These are phyloP conservation scores for Chrysanthemum makinoi DNA, from an alignment of 129 eudicot species.

Conservation along the genomic window DNA sequence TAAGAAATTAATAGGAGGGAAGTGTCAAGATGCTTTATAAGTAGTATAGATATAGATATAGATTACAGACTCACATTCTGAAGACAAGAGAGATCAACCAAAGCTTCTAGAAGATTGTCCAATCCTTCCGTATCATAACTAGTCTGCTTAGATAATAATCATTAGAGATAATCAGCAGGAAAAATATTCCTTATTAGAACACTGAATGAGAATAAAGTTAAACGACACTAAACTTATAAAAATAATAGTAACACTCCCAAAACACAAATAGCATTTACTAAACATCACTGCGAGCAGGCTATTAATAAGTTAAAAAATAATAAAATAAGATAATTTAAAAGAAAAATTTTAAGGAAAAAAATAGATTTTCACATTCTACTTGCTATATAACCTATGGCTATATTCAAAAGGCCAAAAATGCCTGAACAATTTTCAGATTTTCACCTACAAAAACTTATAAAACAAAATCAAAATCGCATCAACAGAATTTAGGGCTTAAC, in stretches of 20 bases:
- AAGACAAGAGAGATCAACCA: constrained; percentile 61
- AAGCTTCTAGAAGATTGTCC: constrained; percentile 51
- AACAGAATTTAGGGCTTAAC: background rate
- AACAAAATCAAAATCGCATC: background rate
- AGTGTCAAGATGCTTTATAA: too few relatives aligned
- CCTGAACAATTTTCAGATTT: too few relatives aligned
- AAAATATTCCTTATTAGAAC: constrained; percentile 9
- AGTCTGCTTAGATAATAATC: constrained; percentile 44
- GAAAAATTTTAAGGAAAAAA: too few relatives aligned
- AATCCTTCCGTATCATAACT: constrained; percentile 47
- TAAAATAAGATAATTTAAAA: too few relatives aligned
- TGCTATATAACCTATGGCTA: too few relatives aligned
- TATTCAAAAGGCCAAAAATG: too few relatives aligned
- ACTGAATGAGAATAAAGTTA: background rate
- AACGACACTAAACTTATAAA: constrained; percentile 6
- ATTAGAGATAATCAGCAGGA: constrained; percentile 15
- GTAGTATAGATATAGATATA: too few relatives aligned
- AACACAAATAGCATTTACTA: background rate
- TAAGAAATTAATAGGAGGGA: too few relatives aligned
- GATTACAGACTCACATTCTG: constrained; percentile 58
- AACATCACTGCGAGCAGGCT: background rate
- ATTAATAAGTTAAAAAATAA: too few relatives aligned
- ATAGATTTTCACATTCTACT: too few relatives aligned
- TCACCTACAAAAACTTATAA: too few relatives aligned
- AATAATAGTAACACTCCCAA: background rate